Percentiles rank a stretch among this genome's conserved stretches.
Evolutionary conservation across 2,329 filamentous ascomycete species (phyloP).

Genomic region (Aspergillus sp.): DNA sequence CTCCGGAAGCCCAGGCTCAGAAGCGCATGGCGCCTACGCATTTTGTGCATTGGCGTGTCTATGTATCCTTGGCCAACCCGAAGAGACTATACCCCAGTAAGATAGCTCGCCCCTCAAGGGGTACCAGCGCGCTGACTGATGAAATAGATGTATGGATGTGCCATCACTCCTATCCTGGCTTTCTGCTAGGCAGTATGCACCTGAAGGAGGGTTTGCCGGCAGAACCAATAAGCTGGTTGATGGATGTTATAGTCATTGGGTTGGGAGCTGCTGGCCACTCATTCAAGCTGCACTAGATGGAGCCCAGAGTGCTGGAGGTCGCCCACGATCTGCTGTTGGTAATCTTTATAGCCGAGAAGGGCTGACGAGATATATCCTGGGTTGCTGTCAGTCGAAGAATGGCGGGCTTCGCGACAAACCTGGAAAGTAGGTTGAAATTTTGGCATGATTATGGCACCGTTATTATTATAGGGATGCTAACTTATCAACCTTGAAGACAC

Average conservation of each 20-base stretch:
- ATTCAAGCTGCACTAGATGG: constrained; percentile 74
- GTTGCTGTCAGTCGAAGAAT: constrained; percentile 75
- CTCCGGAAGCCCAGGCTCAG: constrained; percentile 76
- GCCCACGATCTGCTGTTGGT: constrained; percentile 23
- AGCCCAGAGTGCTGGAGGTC: constrained; percentile 34
- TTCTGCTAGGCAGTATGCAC: constrained; percentile 81
- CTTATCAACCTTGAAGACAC: constrained; percentile 48
- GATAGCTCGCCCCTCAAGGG: constrained; percentile 27
- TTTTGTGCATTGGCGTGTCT: constrained; percentile 92
- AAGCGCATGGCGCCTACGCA: constrained; percentile 95
- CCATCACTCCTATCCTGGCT: constrained; percentile 81
- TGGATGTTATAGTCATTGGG: constrained; percentile 98
- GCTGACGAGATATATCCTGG: constrained; percentile 83
- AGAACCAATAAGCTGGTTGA: constrained; percentile 98
- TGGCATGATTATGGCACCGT: background rate
- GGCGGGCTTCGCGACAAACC: constrained; percentile 94
- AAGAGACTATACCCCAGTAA: constrained; percentile 70
- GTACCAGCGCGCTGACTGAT: constrained; percentile 12
- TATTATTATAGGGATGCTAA: constrained; percentile 17
- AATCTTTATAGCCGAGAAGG: constrained; percentile 76
- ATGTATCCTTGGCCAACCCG: constrained; percentile 77
- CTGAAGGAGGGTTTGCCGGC: constrained; percentile 89
- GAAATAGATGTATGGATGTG: constrained; percentile 70
- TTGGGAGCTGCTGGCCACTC: constrained; percentile 90
- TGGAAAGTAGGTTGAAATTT: constrained; percentile 64